Evolutionary conservation across 2,329 filamentous ascomycete species (phyloP), one percentile per base, ranked within the genome.

Genomic region (Davidsoniella neocaledoniae): DNA sequence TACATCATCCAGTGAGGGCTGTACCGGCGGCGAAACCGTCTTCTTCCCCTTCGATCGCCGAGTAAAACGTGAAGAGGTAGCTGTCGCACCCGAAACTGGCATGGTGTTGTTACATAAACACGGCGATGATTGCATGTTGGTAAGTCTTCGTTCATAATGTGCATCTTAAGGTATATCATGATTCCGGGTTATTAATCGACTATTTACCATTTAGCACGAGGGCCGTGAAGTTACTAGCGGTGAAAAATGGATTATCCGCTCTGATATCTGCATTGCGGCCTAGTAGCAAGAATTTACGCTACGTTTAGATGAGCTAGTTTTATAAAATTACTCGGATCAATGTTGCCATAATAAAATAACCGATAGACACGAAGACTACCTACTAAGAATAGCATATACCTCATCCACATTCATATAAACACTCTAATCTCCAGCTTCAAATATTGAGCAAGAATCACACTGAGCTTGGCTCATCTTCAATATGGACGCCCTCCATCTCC

Each of bases 241-340:
- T 8, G 86, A 94, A 66, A 94, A 94, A 64, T 94, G 87, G 87
- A 80, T 94, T 53, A 74, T 94, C 53, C 71, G 87, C 56, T 93
- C 83, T 55, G 88, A 94, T 68, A 64, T 94, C 40, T 86, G 81
- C 58, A 72, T 87, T 48, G 39, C 46, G 8, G 6, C 26, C 26
- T 33, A 33, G 8, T 10, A 33, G 26, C 26, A 33, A 33, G 5
- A 8, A 10, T 10, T 33, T 8, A 33, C 26, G 26, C 5, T 21
- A 33, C 26, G 26, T 33, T 12, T 3, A 9, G 8, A 9, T 33
- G 26, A 33, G 10, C 26, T 33, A 33, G 7, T 4, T 33, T 33
- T 33, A 33, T 33, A 12, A 33, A 33, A 9, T 33, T 33, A 33
- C 10, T 9, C 1, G 26, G 10, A 33, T 33, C 10, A 33, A 33